Evolutionary conservation across 2,329 filamentous ascomycete species (phyloP).

Genomic region (Hysterium pulicare): DNA sequence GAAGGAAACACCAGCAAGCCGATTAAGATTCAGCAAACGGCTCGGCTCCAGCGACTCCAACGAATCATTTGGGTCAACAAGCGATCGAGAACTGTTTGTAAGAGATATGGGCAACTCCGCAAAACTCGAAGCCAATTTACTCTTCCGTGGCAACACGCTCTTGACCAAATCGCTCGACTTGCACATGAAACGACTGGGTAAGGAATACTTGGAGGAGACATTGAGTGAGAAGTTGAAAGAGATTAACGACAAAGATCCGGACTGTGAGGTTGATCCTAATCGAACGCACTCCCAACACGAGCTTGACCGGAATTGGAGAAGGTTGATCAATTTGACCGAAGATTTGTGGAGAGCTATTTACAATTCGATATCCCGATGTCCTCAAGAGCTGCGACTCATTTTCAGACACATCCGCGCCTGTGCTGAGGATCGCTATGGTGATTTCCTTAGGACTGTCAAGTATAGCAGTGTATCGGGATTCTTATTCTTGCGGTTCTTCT

Average conservation of each 20-base stretch:
- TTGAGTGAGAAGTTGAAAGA: constrained; percentile 81
- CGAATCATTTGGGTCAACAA: constrained; percentile 45
- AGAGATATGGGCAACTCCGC: constrained; percentile 76
- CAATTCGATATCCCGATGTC: constrained; percentile 69
- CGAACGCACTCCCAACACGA: constrained; percentile 66
- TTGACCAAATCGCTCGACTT: constrained; percentile 91
- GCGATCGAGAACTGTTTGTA: constrained; percentile 68
- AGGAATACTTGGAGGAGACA: constrained; percentile 86
- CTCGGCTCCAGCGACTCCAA: constrained; percentile 68
- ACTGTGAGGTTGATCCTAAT: constrained; percentile 94
- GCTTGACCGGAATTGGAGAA: constrained; percentile 77
- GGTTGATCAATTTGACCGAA: constrained; percentile 71
- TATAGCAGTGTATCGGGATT: constrained; percentile 97
- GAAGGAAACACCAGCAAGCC: constrained; percentile 70
- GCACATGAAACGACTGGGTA: constrained; percentile 91
- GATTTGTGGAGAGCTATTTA: constrained; percentile 84
- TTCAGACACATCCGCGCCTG: constrained; percentile 90
- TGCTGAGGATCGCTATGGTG: constrained; percentile 90
- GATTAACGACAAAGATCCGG: constrained; percentile 84
- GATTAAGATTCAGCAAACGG: constrained; percentile 66
- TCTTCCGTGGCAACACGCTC: constrained; percentile 92
- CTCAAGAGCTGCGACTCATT: constrained; percentile 76
- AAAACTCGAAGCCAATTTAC: constrained; percentile 83
- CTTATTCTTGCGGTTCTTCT: constrained; percentile 90
- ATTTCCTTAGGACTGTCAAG: constrained; percentile 81